A percentile compares a stretch with the other conserved stretches of the same genome.
phyloP scores from a whole-genome alignment of 169 alveolate genomes.

The Fabrea salina region DNA sequence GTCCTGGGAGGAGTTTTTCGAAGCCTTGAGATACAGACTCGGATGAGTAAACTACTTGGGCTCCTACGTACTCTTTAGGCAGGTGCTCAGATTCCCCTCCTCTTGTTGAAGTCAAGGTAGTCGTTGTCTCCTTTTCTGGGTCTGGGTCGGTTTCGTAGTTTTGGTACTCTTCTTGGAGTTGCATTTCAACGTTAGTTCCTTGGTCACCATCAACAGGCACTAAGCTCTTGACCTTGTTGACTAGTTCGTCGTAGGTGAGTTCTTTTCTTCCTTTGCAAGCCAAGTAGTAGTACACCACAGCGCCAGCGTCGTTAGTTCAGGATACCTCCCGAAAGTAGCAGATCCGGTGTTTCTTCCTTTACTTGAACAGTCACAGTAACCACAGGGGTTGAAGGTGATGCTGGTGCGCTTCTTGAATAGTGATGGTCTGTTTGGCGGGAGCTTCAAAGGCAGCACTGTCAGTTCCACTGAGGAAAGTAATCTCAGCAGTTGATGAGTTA shows the following conservation, averaged over 20 bases:
- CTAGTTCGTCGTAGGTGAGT: neutral
- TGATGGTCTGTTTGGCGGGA: neutral
- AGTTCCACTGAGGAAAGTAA: neutral
- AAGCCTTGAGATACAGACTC: too few relatives aligned
- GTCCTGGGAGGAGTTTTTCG: neutral
- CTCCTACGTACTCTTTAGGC: neutral
- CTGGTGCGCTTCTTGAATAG: too few relatives aligned
- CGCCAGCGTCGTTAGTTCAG: neutral
- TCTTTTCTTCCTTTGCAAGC: neutral
- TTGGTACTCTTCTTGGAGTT: neutral
- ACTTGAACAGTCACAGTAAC: neutral
- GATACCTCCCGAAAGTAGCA: neutral
- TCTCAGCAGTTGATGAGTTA: neutral
- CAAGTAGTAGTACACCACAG: neutral
- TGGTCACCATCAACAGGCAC: too few relatives aligned
- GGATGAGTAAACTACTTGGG: neutral
- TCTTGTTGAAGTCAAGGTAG: neutral
- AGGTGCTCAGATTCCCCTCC: neutral
- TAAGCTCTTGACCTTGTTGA: too few relatives aligned
- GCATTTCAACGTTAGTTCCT: neutral
- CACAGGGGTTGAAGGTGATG: neutral
- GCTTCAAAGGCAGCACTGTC: neutral
- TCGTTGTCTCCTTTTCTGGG: neutral
- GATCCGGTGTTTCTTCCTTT: neutral
- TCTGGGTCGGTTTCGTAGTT: neutral